phyloP scores from a whole-genome alignment of 1,284 basidiomycete species.

The Cronartium quercuum region DNA sequence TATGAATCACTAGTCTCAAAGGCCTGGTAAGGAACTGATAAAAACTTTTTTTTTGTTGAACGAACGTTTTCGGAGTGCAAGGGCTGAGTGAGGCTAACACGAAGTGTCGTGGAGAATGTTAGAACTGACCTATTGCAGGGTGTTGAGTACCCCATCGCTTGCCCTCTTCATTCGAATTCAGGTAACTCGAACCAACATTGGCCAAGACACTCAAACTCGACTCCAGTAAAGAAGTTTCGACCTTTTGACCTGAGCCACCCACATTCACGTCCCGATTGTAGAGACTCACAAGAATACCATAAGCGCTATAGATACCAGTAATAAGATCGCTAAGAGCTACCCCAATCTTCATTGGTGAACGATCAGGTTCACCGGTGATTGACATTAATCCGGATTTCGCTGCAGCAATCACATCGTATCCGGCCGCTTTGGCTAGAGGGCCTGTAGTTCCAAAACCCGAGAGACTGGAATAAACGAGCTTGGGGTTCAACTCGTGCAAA shows the following conservation, averaged over 20 bases:
- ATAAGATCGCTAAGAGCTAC: conserved; percentile 86
- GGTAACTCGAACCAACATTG: conserved; percentile 89
- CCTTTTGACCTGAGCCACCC: conserved; percentile 8
- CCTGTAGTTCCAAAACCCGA: conserved; percentile 93
- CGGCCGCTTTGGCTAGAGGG: conserved; percentile 72
- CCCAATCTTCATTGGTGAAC: conserved; percentile 67
- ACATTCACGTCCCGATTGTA: conserved; percentile 4
- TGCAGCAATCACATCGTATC: conserved; percentile 81
- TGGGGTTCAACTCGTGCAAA: conserved; percentile 69
- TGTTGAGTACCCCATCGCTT: conserved; percentile 85
- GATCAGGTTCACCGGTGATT: conserved; percentile 82
- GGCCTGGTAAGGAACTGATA: conserved; percentile 81
- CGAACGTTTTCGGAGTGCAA: neutral
- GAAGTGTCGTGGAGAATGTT: too few species aligned
- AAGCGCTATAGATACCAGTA: conserved; percentile 73
- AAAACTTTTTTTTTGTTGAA: neutral
- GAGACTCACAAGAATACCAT: conserved; percentile 72
- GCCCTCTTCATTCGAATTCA: conserved; percentile 78
- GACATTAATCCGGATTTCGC: conserved; percentile 91
- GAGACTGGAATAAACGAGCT: conserved; percentile 80
- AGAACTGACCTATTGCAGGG: conserved; percentile 50
- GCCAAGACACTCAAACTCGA: conserved; percentile 76
- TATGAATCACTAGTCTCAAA: conserved; percentile 83
- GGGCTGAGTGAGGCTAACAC: conserved; percentile 40
- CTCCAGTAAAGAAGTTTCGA: conserved; percentile 41